Evolutionary conservation across 1,139 yeast species (phyloP).

Genomic region (Sugiyamaella grinbergsii): DNA sequence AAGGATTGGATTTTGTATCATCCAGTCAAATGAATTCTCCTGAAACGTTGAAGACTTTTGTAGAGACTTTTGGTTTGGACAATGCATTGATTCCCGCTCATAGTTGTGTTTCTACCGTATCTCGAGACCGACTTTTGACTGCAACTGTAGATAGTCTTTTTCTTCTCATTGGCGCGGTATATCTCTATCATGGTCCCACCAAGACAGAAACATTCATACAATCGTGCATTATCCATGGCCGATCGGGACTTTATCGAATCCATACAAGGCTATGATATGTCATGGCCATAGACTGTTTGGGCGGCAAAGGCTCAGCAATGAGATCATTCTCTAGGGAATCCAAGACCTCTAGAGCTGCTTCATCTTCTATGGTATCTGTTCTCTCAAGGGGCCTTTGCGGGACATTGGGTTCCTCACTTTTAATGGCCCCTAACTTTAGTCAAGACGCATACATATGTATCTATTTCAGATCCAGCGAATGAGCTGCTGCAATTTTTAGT

Average conservation of each 20-base stretch:
- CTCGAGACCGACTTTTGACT: conserved; percentile 1
- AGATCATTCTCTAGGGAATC: background rate
- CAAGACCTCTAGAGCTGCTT: background rate
- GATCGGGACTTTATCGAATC: conserved; percentile 16
- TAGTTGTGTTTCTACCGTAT: background rate
- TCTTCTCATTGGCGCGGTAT: conserved; percentile 20
- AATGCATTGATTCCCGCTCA: conserved; percentile 13
- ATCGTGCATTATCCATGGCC: conserved; percentile 16
- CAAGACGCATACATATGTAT: too few species aligned
- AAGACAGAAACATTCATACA: conserved; percentile 17
- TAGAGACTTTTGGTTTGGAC: conserved; percentile 17
- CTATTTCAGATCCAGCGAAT: too few species aligned
- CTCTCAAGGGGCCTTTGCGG: background rate
- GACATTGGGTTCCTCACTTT: background rate
- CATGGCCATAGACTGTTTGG: too few species aligned
- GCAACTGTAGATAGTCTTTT: conserved; percentile 16
- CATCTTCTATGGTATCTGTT: conserved; percentile 3
- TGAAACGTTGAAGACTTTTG: conserved; percentile 8
- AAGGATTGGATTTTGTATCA: conserved; percentile 15
- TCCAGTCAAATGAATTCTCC: conserved; percentile 3
- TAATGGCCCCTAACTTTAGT: too few species aligned
- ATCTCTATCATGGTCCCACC: conserved; percentile 17
- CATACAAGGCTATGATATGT: conserved; percentile 6
- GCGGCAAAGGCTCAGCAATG: background rate
- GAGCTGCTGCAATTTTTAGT: too few species aligned